These are phyloP conservation scores for Letharia lupina DNA, from an alignment of 495 filamentous ascomycete species.

Conservation along the genomic window DNA sequence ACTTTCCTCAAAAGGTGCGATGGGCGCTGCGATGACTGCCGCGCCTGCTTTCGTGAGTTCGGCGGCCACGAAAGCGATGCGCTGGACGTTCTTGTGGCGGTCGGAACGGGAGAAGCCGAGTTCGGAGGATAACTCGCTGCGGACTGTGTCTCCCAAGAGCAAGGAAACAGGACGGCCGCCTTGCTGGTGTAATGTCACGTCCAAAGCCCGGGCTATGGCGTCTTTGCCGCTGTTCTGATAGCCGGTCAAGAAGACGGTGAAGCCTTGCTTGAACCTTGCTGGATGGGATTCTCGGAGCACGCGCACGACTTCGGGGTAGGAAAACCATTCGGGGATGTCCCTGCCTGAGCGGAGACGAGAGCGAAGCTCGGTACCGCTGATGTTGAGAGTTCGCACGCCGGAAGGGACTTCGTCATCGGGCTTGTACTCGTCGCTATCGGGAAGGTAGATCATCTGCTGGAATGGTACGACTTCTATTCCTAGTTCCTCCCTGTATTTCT, in stretches of 20 bases:
- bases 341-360: conserved; percentile 77
- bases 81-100: conserved; percentile 89
- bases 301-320: conserved; percentile 95
- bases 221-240: conserved; percentile 97
- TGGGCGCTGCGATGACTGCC: conserved; percentile 95
- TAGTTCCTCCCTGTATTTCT: conserved; percentile 92
- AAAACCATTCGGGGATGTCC: conserved; percentile 98
- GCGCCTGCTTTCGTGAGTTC: conserved; percentile 89
- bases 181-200: conserved; percentile 98
- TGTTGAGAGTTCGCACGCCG: conserved; percentile 86
- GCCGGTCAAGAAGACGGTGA: conserved; percentile 96
- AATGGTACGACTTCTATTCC: conserved; percentile 98
- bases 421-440: conserved; percentile 91
- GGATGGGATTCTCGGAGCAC: conserved; percentile 94
- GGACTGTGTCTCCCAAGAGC: conserved; percentile 90
- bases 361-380: conserved; percentile 92
- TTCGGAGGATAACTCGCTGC: conserved; percentile 85
- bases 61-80: conserved; percentile 91
- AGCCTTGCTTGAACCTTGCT: conserved; percentile 78
- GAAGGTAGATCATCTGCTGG: conserved; percentile 98
- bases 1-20: conserved; percentile 80
- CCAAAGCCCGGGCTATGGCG: conserved; percentile 85
- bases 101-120: conserved; percentile 91
- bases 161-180: conserved; percentile 90
- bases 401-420: conserved; percentile 80